Base-by-base conservation (phyloP, 345 rosid species). In the Luvunga scandens region DNA sequence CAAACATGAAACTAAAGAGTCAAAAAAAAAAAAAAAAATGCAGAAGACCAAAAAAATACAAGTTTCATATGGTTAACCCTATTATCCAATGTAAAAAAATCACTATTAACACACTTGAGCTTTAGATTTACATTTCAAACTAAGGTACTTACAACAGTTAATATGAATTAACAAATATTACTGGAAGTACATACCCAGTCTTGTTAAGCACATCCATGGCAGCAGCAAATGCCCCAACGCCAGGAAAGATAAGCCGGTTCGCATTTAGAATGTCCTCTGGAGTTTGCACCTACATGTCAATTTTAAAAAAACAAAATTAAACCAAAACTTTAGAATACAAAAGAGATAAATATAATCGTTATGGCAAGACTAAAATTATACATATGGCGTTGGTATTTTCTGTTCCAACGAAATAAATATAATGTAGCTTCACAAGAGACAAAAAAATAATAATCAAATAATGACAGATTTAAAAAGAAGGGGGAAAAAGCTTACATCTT, bases 191-290 rank as follows among this genome's bases (percentile, higher is more conserved):
- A n/a, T 78, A 92, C 98, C 99, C 99, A 1, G 90, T 88, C 81
- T 85, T 86, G 78, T 81, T 86, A 62, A 96, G 91, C 31, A 96
- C 91, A 85, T 93, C 99, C 97, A 94, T 94, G 56, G 97, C 98
- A 0, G 98, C 84, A 39, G 98, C 90, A 83, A 96, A 96, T 33
- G 98, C 99, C 73, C 98, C 99, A 8, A 92, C 98, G 13, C 98
- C 98, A 0, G 98, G 98, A 80, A 96, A 94, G 31, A 96, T 87
- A 45, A 94, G 97, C 27, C 93, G 90, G 34, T 87, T 81, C 16
- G 98, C 98, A 75, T 84, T 91, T 67, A 86, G 73, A 82, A 96
- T 96, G 78, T 96, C 95, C 57, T 83, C 87, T 2, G 98, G 93
- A 45, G 91, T 85, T 90, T 87, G 82, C 75, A 96, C 98, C 98